Evolutionary conservation across 306 rosid genomes (phyloP).

Genomic region (Mimosa bimucronata): DNA sequence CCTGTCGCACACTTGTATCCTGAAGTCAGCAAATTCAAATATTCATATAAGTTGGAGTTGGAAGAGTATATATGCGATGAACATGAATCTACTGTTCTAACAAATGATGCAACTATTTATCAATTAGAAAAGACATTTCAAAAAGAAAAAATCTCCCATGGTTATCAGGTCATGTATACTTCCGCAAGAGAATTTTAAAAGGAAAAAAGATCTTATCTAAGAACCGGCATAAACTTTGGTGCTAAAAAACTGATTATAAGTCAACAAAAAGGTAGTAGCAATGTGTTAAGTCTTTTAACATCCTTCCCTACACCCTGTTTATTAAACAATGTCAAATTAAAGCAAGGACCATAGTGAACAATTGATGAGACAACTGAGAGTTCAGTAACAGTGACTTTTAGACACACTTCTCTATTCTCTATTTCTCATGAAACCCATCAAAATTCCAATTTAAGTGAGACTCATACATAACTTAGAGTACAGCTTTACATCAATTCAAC

Average conservation of each 20-base stretch:
- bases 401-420: background rate
- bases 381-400: background rate
- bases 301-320: background rate
- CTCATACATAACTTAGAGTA: background rate
- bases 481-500: background rate
- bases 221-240: background rate
- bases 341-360: constrained; percentile 17
- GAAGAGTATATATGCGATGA: constrained; percentile 1
- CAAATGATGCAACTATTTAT: constrained; percentile 3
- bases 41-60: background rate
- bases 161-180: background rate
- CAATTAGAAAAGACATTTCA: background rate
- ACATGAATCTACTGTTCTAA: background rate
- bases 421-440: constrained; percentile 5
- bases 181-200: background rate
- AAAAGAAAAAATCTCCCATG: background rate
- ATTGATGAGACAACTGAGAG: background rate
- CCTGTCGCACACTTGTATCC: constrained; percentile 48
- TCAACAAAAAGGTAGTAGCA: background rate
- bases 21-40: constrained; percentile 37
- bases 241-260: background rate
- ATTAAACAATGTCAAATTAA: constrained; percentile 11
- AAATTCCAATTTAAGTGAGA: background rate
- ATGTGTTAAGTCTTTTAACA: background rate
- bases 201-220: background rate